phyloP scores from a whole-genome alignment of 2,329 filamentous ascomycete genomes.

The Knoxdaviesia capensis region DNA sequence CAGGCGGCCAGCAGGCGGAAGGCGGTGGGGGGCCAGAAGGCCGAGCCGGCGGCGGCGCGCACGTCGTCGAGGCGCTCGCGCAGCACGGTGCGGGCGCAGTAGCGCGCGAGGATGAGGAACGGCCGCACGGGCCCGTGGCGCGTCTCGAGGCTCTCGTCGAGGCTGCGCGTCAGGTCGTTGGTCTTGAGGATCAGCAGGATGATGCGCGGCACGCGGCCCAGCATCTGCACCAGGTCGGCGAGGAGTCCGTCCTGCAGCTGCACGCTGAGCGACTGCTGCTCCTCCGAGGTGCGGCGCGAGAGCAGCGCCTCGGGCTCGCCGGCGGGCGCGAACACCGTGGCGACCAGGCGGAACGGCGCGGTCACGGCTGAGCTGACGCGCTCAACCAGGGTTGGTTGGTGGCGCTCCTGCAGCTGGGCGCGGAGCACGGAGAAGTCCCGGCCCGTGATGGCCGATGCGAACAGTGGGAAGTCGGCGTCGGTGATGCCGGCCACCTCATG shows the following conservation, averaged over 20 bases:
- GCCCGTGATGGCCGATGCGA: slow-evolving; percentile 90
- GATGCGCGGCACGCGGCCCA: slow-evolving; percentile 76
- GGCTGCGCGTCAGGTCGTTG: slow-evolving; percentile 81
- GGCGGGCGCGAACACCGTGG: slow-evolving; percentile 23
- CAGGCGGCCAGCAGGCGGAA: slow-evolving; percentile 33
- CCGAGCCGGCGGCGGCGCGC: slow-evolving; percentile 22
- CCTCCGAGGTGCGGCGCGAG: slow-evolving; percentile 41
- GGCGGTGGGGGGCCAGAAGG: slow-evolving; percentile 38
- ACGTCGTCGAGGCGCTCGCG: slow-evolving; percentile 42
- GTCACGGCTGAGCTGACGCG: background rate
- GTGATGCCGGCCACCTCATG: slow-evolving; percentile 74
- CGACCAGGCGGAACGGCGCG: slow-evolving; percentile 22
- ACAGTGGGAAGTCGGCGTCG: slow-evolving; percentile 82
- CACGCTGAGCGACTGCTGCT: slow-evolving; percentile 72
- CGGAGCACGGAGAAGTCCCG: slow-evolving; percentile 56
- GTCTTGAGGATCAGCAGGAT: slow-evolving; percentile 94
- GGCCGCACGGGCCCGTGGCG: slow-evolving; percentile 42
- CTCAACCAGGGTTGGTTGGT: background rate
- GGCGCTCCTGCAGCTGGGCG: slow-evolving; percentile 3
- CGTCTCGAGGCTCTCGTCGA: slow-evolving; percentile 80
- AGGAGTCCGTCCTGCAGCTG: slow-evolving; percentile 77
- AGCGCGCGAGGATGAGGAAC: slow-evolving; percentile 48
- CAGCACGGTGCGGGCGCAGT: slow-evolving; percentile 46
- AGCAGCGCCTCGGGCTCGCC: no score
- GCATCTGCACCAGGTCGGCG: slow-evolving; percentile 68